These are phyloP conservation scores for Prorocentrum cordatum DNA, from an alignment of 169 alveolate species.

Conservation along the genomic window DNA sequence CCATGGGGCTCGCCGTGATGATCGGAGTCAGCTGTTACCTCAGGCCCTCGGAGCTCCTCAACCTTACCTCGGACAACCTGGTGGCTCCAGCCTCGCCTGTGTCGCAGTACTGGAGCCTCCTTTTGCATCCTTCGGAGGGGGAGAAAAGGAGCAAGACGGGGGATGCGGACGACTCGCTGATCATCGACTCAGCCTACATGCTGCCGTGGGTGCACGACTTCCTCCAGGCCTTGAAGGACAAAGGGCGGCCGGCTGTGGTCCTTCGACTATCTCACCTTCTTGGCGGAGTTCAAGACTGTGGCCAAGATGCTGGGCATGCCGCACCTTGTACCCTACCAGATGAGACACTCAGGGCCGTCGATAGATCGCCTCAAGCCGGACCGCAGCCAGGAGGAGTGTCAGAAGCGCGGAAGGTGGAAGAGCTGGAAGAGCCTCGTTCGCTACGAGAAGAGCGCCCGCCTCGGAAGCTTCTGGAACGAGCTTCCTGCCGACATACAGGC, in stretches of 20 bases:
- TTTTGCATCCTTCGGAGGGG: neutral
- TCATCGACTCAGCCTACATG: neutral
- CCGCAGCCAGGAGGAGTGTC: neutral
- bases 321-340: slow-evolving; percentile 2
- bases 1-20: neutral
- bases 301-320: neutral
- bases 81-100: neutral
- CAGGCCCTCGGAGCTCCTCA: neutral
- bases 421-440: neutral
- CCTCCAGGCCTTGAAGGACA: neutral
- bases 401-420: neutral
- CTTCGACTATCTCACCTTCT: neutral
- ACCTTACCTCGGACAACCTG: neutral
- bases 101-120: neutral
- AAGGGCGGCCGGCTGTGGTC: neutral
- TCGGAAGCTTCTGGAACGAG: neutral
- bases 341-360: neutral
- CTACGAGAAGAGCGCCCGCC: slow-evolving; percentile 14
- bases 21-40: neutral
- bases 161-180: neutral
- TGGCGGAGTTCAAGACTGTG: neutral
- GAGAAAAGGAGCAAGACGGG: neutral
- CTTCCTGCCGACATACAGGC: neutral
- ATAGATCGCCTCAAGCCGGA: neutral
- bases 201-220: neutral